Evolutionary conservation across 2,329 filamentous ascomycete genomes (phyloP), one percentile per base, ranked within the genome.

Genomic region (Verticillium tricorpus): DNA sequence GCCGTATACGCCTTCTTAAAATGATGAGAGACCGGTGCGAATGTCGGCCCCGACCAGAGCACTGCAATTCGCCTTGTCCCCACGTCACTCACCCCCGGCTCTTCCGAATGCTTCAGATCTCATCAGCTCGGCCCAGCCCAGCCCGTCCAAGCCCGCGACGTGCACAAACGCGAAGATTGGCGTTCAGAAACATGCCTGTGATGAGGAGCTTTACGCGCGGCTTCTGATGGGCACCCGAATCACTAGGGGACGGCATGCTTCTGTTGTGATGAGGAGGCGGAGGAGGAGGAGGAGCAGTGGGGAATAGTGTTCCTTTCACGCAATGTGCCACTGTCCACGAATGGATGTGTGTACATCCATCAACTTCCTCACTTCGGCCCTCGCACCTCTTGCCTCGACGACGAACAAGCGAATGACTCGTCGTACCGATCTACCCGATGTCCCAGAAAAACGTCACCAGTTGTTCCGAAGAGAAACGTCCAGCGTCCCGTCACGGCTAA

Each of bases 391-490:
- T 8, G 17, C 34, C 31, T 35, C 17, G 17, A 22, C 12, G 55
- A 37, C 32, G 19, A 17, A 39, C 55, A 6, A 34, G 19, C 34
- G 22, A n/a, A 32, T 57, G 55, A 57, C 55, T 57, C 55, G 55
- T 22, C 55, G 55, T 14, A 57, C 55, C 55, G 55, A 57, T 22
- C 55, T 57, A 57, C 55, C 55, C 55, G 55, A n/a, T 14, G n/a
- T 34, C 25, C 54, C 54, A 56, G 54, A 32, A 17, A 12, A 32
- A 8, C 17, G 54, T 56, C 54, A 56, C 12, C 54, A 34, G 28
- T 19, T 5, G 15, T 19, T 8, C 28, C 32, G 28, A 56, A 32
- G 14, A 56, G 54, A 34, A 56, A 52, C 45, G 45, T 52, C 45
- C 45, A 52, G 45, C 45, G 45, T 52, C 19, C 22, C 45, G 45